These are phyloP conservation scores for Pisolithus microcarpus DNA, from an alignment of 768 basidiomycete species.

Conservation along the genomic window DNA sequence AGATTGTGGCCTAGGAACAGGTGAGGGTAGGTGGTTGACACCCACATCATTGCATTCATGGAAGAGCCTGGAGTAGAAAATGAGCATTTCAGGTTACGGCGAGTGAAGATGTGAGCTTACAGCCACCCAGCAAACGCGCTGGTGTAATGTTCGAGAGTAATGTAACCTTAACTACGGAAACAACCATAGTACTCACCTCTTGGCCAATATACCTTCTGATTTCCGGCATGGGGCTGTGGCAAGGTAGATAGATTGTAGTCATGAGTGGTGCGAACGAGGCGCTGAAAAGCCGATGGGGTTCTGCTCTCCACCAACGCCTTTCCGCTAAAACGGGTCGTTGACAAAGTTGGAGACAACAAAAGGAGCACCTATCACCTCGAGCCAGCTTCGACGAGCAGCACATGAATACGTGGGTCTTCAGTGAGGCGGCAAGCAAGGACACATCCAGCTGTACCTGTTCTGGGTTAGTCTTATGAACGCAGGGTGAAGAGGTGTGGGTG, in stretches of 20 bases:
- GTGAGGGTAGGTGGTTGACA: background rate
- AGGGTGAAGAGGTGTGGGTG: background rate
- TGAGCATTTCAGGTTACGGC: background rate
- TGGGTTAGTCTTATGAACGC: background rate
- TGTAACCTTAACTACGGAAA: background rate
- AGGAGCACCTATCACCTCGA: slow-evolving; percentile 38
- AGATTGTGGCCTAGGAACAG: slow-evolving; percentile 4
- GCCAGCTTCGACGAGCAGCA: slow-evolving; percentile 33
- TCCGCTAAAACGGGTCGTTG: slow-evolving; percentile 30
- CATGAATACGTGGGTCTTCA: slow-evolving; percentile 28
- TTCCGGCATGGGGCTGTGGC: slow-evolving; percentile 44
- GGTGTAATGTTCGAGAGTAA: background rate
- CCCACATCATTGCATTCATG: slow-evolving; percentile 52
- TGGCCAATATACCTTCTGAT: slow-evolving; percentile 52
- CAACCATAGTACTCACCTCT: slow-evolving; percentile 39
- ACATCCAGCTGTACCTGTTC: slow-evolving; percentile 37
- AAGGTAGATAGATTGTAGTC: slow-evolving; percentile 52
- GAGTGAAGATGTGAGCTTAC: slow-evolving; percentile 33
- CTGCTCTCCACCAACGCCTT: slow-evolving; percentile 33
- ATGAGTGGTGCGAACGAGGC: slow-evolving; percentile 39
- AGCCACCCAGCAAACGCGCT: slow-evolving; percentile 70
- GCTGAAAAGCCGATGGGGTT: slow-evolving; percentile 37
- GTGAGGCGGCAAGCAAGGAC: slow-evolving; percentile 39
- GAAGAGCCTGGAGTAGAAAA: slow-evolving; percentile 39
- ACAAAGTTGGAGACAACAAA: background rate